Percentiles rank a stretch among this genome's conserved stretches.
Conservation (phyloP, 371 early-diverging fungal genomes). For the Mucor sp. region DNA sequence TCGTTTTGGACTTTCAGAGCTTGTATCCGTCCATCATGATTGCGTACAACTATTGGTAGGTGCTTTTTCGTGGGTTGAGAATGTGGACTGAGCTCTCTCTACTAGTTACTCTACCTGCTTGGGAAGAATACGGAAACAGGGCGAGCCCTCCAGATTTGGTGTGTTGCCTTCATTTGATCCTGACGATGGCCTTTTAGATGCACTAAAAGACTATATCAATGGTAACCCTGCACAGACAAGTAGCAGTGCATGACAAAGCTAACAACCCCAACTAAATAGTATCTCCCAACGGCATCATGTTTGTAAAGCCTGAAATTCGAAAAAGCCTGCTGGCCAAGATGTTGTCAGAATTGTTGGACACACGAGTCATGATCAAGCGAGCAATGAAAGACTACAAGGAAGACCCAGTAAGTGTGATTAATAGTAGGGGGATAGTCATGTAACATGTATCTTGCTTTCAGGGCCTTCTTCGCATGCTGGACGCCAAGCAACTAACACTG, state of each 20-base stretch:
- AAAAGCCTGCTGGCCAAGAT: slow-evolving; percentile 77
- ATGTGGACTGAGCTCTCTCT: not conserved
- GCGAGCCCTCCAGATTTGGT: slow-evolving; percentile 47
- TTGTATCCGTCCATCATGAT: slow-evolving; percentile 94
- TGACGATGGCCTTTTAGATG: slow-evolving; percentile 33
- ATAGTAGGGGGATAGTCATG: not conserved
- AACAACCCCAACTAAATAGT: slow-evolving; percentile 41
- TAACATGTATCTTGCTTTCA: not conserved
- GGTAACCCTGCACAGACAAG: slow-evolving; percentile 32
- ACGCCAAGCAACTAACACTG: slow-evolving; percentile 81
- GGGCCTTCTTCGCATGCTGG: slow-evolving; percentile 55
- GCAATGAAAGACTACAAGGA: slow-evolving; percentile 75
- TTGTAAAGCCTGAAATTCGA: slow-evolving; percentile 77
- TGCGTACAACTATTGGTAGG: slow-evolving; percentile 89
- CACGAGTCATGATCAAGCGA: slow-evolving; percentile 86
- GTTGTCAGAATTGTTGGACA: slow-evolving; percentile 85
- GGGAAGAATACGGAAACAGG: slow-evolving; percentile 56
- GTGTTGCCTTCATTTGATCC: slow-evolving; percentile 25
- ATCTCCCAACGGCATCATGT: slow-evolving; percentile 84
- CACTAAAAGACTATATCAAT: slow-evolving; percentile 67
- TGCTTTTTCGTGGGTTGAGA: not conserved
- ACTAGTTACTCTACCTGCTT: slow-evolving; percentile 82
- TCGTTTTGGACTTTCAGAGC: slow-evolving; percentile 91
- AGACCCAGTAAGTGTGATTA: slow-evolving; percentile 47
- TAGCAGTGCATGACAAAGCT: not conserved